Base-by-base conservation (phyloP, 1,284 basidiomycete genomes). In the Exobasidium cylindrosporum region DNA sequence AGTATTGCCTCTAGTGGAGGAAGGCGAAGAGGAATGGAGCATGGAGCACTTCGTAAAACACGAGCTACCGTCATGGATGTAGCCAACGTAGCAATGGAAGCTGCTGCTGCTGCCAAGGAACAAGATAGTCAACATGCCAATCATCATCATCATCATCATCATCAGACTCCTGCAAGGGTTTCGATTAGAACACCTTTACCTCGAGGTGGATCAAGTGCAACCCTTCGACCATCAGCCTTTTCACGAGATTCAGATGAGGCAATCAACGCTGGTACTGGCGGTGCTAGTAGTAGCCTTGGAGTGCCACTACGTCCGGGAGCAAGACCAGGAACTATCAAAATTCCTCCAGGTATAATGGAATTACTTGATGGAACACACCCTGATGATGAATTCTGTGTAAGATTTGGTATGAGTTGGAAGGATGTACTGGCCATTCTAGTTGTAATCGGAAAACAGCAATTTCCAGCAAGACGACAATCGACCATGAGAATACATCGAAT, bases 361-460 rank as follows among this genome's bases (percentile, higher is more conserved):
- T 80, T 90, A 61, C 83, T 96, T 11, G 89, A 96, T 73, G 93
- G 92, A 3, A 88, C 89, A 62, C 92, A 92, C 81, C 89, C 93
- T 79, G 88, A 91, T 1, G 94, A 97, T 79, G 92, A 96, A 80
- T 82, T 97, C 53, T 90, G 89, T 64, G 88, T 90, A 21, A 83
- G 78, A 55, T 92, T 92, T 72, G 87, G 90, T 67, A 86, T 88
- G 59, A 88, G 89, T 4, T 95, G 92, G 92, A 86, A 87, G 3
- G 82, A 89, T 64, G 82, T 97, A 58, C 87, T 91, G 74, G 84
- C 85, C 65, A 90, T 90, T 85, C 81, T 97, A 6, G 31, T 62
- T 30, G n/a, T 50, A 2, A 50, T 50, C 26, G 47, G 47, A 50
- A 24, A 14, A 4, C 26, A 24, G 4, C 4, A 14, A 2, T 50